Conservation (phyloP, 768 basidiomycete genomes). For the Saitozyma sp. region DNA sequence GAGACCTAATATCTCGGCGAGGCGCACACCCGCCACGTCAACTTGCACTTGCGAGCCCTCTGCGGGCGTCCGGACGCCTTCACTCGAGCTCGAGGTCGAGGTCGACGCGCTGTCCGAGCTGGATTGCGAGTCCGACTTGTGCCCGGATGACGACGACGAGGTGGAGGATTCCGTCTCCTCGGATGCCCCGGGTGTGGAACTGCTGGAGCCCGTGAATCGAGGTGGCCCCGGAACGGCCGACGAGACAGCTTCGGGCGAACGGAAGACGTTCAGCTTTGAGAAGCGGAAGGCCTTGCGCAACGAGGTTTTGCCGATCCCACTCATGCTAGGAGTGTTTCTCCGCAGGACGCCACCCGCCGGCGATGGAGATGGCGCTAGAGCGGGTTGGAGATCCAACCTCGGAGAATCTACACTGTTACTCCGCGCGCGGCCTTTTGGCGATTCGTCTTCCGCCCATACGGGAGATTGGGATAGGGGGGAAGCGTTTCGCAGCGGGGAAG, state of each 20-base stretch:
- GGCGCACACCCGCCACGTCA: not conserved
- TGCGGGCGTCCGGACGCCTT: conserved; percentile 31
- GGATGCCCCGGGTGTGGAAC: not conserved
- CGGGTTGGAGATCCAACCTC: not conserved
- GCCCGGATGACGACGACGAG: conserved; percentile 27
- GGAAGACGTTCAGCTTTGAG: not conserved
- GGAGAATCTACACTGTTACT: conserved; percentile 9
- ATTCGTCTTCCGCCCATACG: not conserved
- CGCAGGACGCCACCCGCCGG: not conserved
- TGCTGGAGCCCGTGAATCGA: conserved; percentile 3
- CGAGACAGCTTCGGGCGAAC: not conserved
- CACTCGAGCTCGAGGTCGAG: conserved; percentile 18
- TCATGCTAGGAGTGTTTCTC: not conserved
- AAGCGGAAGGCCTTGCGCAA: conserved; percentile 14
- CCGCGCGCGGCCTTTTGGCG: not conserved
- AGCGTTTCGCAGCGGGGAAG: not conserved
- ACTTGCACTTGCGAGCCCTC: conserved; percentile 10
- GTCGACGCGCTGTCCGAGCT: conserved; percentile 24
- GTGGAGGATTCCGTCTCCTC: conserved; percentile 17
- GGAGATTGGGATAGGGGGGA: conserved; percentile 14
- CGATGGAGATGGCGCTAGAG: not conserved
- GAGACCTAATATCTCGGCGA: not conserved
- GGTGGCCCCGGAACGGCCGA: not conserved
- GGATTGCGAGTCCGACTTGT: conserved; percentile 14
- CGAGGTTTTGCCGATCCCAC: not conserved